Conservation (phyloP, 2,329 filamentous ascomycete species). For the Pseudogymnoascus sp. region DNA sequence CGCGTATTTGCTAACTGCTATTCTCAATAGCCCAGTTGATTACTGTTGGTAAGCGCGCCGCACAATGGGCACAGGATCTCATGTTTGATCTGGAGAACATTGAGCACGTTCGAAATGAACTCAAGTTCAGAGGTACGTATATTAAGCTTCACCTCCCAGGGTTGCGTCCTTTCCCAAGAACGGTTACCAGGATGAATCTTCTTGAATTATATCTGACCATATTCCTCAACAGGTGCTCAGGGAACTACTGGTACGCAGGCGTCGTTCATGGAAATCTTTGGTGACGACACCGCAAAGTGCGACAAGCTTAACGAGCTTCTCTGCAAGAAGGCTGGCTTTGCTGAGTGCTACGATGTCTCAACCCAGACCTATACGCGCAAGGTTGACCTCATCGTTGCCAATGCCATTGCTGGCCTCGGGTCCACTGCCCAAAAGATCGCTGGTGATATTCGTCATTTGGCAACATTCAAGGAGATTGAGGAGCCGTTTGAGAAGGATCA, state of each 20-base stretch:
- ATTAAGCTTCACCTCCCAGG: not conserved
- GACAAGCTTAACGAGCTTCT: constrained; percentile 49
- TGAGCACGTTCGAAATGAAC: constrained; percentile 58
- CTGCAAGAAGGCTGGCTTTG: constrained; percentile 50
- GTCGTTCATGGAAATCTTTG: constrained; percentile 49
- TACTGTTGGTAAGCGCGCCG: constrained; percentile 42
- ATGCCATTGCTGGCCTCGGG: constrained; percentile 72
- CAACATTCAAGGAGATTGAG: constrained; percentile 74
- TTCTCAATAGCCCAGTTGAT: constrained; percentile 37
- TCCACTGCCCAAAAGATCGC: constrained; percentile 71
- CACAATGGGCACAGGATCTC: constrained; percentile 69
- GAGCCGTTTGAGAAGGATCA: constrained; percentile 77
- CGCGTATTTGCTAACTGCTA: constrained; percentile 11
- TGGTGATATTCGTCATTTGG: constrained; percentile 66
- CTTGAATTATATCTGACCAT: not conserved
- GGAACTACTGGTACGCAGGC: constrained; percentile 68
- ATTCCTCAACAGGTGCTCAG: constrained; percentile 32
- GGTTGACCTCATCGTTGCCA: constrained; percentile 71
- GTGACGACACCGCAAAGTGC: constrained; percentile 42
- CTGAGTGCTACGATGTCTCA: constrained; percentile 40
- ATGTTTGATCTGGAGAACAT: constrained; percentile 69
- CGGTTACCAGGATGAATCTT: not conserved
- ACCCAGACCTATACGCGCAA: constrained; percentile 69
- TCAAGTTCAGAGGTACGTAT: constrained; percentile 65
- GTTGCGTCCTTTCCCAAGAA: not conserved